Base-by-base conservation (phyloP, 805 yeast species). In the Candida incommunis region DNA sequence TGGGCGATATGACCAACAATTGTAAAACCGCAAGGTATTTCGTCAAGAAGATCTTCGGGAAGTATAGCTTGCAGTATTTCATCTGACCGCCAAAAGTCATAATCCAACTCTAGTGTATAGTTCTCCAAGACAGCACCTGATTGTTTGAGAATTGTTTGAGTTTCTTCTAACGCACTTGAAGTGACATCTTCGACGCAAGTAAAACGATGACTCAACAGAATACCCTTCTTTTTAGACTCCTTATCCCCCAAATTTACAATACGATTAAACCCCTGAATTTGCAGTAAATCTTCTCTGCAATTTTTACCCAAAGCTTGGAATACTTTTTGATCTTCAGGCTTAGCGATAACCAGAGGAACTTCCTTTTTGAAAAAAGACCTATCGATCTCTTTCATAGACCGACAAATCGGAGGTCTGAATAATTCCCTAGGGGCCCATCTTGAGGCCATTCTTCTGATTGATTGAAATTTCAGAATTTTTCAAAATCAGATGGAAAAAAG, bases 1-100 rank as follows among this genome's bases (percentile, higher is more conserved):
- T 92, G 99, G 0, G 97, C 98, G 47, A 92, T 74, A 63, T 92
- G 97, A 0, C 99, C 99, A 0, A 94, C 94, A 29, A 78, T 76
- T 1, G 97, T 84, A 60, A 83, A 92, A 0, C 97, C 94, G 1
- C 92, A 70, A 0, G 98, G 99, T 5, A 81, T 68, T 46, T 86
- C 95, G 37, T 74, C 79, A 4, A 75, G 62, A 20, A 77, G 61
- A 18, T 76, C 69, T 41, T 74, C 80, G 0, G 99, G 98, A 41
- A 92, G 62, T 2, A 87, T 74, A 0, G 95, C 74, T 41, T 70
- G 67, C 31, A 92, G 66, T 15, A 92, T 81, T 53, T 92, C 96
- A 46, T 94, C 98, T 0, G 88, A 71, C 52, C 77, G 78, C 97
- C 97, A 92, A 61, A 76, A 84, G 43, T 76, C 71, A 59, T 92